Evolutionary conservation across 23 red algal genomes (phyloP), one percentile per base, ranked within the genome.

Genomic region (Gracilaria vermiculophylla): DNA sequence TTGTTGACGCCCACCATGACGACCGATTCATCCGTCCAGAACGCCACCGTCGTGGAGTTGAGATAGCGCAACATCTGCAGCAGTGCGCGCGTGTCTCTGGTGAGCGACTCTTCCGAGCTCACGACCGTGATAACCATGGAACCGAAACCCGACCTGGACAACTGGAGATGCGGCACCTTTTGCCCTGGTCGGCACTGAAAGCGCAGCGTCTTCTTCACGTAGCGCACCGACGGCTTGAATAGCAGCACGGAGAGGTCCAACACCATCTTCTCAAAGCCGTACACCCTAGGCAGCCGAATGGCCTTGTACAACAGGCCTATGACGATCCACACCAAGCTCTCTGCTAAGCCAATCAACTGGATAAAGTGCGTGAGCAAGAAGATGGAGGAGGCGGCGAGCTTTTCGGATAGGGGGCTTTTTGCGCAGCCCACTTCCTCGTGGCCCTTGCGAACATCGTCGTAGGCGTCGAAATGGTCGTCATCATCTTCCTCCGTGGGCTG

Each of bases 211-310:
- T 74, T 70, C 42, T 74, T 49, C 27, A 86, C 49, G 32, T 86
- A 70, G 6, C 33, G 33, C 54, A 86, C 64, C 43, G 42, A 49
- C 61, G 31, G 61, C 33, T 37, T 34, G 43, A 36, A 72, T 5
- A 86, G 28, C 21, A 74, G 15, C 50, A 74, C 50, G 11, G 12
- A 13, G 24, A 86, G 11, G 44, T 73, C 81, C 36, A 86, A 34
- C 19, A 86, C 11, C 9, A 86, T 29, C 44, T 86, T 86, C 35
- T 86, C 81, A 16, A 86, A 86, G 20, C 23, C 44, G 44, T 86
- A 74, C 6, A 86, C 61, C 20, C 61, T 39, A 13, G 81, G 64
- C 32, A 86, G 62, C 34, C 24, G 36, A 4, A 74, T 31, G 15
- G 55, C 33, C 52, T 81, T 81, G 54, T 56, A 81, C 28, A 81